Evolutionary conservation across 2,329 filamentous ascomycete species (phyloP), one percentile per base, ranked within the genome.

Genomic region (Botryosphaeria dothidea): DNA sequence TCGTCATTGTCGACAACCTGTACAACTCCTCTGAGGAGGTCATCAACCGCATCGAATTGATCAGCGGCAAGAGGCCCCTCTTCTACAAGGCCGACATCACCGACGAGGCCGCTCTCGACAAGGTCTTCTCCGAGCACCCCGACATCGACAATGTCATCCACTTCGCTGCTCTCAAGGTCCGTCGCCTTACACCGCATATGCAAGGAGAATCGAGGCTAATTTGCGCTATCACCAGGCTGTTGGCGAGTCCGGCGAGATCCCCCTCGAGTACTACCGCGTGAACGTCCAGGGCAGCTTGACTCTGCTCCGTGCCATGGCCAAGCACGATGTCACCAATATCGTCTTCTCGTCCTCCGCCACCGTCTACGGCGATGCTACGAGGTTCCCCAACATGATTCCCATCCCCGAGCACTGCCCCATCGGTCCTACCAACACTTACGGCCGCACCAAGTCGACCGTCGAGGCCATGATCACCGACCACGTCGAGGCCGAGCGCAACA

Each of bases 311-410:
- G 89, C 89, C 74, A 98, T 99, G 93, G 86, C 88, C 75, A 89
- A 89, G 79, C 88, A 97, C 85, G 90, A 94, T 80, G 93, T 99
- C 71, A 87, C 88, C 81, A 98, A 97, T 84, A 95, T 99, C 74
- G 95, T 99, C 80, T 99, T 99, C 83, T 98, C 94, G 67, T 97
- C 93, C 68, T 97, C 93, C 1, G 95, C 95, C 36, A 99, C 96
- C 71, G 95, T 99, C 70, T 99, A 99, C 79, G 95, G 95, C 76
- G 96, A 99, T 80, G 95, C 94, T 62, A 98, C 95, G 51, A 91
- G 93, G 76, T 92, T 97, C 82, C 89, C 91, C 71, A 90, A 96
- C 85, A 99, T 99, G 95, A 99, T 99, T 70, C 95, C 95, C 69
- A 99, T 99, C 75, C 95, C 95, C 60, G 95, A 99, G 83, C 85